Conservation (phyloP, 352 stramenopile genomes). For the Globisporangium recalcitrans region DNA sequence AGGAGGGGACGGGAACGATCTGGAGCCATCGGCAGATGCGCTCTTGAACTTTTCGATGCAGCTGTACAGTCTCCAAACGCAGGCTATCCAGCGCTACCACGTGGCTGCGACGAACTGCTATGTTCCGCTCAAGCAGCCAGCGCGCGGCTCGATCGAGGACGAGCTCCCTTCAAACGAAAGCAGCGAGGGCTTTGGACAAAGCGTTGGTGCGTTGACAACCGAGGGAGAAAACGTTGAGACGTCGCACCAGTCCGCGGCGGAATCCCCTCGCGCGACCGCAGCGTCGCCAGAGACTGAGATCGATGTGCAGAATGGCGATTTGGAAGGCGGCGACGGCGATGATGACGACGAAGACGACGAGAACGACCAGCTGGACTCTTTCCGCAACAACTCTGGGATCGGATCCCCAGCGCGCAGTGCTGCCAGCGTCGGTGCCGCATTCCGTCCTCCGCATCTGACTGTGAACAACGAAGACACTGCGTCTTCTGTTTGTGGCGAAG, state of each 20-base stretch:
- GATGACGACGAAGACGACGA: slow-evolving; percentile 13
- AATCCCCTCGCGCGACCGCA: slow-evolving; percentile 50
- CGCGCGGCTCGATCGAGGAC: slow-evolving; percentile 33
- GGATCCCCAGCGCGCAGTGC: slow-evolving; percentile 23
- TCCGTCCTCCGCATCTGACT: slow-evolving; percentile 6
- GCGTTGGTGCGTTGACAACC: slow-evolving; percentile 67
- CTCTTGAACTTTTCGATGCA: slow-evolving; percentile 64
- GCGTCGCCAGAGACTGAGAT: slow-evolving; percentile 63
- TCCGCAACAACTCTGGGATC: slow-evolving; percentile 8
- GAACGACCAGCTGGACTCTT: background rate
- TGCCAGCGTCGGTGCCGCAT: background rate
- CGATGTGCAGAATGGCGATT: slow-evolving; percentile 41
- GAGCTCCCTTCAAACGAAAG: slow-evolving; percentile 31
- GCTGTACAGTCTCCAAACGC: slow-evolving; percentile 75
- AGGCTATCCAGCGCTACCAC: slow-evolving; percentile 83
- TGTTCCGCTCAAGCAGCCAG: slow-evolving; percentile 24
- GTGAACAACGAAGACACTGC: slow-evolving; percentile 37
- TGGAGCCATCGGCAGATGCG: slow-evolving; percentile 15
- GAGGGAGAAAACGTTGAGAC: slow-evolving; percentile 55
- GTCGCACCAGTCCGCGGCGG: slow-evolving; percentile 59
- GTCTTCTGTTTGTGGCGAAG: slow-evolving; percentile 50
- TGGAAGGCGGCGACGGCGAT: slow-evolving; percentile 23
- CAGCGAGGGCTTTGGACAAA: slow-evolving; percentile 38
- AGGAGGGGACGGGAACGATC: slow-evolving; percentile 27
- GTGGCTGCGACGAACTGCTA: slow-evolving; percentile 61